A percentile compares a stretch with the other conserved stretches of the same genome.
These are phyloP conservation scores for Phytopythium mirpurense DNA, from an alignment of 352 stramenopile species.

Conservation along the genomic window DNA sequence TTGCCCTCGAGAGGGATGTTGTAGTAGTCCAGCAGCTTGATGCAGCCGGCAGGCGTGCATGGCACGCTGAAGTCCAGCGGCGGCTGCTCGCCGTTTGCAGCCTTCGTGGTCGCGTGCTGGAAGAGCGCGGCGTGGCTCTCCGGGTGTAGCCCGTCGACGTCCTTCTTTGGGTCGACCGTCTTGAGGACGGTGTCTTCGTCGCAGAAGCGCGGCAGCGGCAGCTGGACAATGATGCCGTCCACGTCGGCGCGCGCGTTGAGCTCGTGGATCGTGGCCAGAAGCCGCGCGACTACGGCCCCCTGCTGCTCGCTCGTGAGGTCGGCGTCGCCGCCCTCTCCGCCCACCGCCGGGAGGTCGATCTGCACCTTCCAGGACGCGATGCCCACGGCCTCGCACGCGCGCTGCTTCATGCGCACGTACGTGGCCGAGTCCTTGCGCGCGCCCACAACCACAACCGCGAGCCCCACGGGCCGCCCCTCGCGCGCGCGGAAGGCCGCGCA, in stretches of 20 bases:
- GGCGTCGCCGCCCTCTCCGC: conserved; percentile 4
- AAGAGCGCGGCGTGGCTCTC: conserved; percentile 94
- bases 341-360: conserved; percentile 21
- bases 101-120: conserved; percentile 54
- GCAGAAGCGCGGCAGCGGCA: conserved; percentile 92
- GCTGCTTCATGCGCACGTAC: conserved; percentile 99
- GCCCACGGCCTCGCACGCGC: conserved; percentile 91
- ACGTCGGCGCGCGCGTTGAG: conserved; percentile 71
- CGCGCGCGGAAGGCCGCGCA: conserved; percentile 39
- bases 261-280: conserved; percentile 46
- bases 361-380: conserved; percentile 88
- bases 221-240: conserved; percentile 86
- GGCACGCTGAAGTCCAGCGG: conserved; percentile 80
- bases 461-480: conserved; percentile 74
- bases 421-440: conserved; percentile 93
- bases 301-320: conserved; percentile 14
- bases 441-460: conserved; percentile 98
- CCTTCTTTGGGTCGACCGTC: conserved; percentile 91
- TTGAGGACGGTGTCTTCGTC: conserved; percentile 91
- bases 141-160: conserved; percentile 98
- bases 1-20: conserved; percentile 91
- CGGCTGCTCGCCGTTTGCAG: conserved; percentile 24
- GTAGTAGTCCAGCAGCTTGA: conserved; percentile 93
- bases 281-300: conserved; percentile 19
- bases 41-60: conserved; percentile 95